Percentiles rank a stretch among this genome's conserved stretches.
These are phyloP conservation scores for Royoungia palumana DNA, from an alignment of 768 basidiomycete species.

Conservation along the genomic window DNA sequence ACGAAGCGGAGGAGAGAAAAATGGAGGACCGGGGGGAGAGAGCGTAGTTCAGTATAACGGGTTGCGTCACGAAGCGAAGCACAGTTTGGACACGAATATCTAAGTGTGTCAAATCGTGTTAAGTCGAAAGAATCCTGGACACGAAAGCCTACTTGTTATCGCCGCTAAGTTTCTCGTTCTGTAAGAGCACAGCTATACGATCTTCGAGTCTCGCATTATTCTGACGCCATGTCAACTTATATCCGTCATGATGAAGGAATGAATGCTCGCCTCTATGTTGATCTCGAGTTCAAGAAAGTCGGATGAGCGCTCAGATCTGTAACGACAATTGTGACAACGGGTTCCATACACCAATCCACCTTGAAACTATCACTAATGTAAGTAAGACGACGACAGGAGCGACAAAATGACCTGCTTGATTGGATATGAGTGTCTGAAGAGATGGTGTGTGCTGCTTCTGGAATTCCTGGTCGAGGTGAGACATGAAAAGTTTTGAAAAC, in stretches of 20 bases:
- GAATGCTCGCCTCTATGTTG: conserved; percentile 58
- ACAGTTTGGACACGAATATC: conserved; percentile 81
- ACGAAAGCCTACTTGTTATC: conserved; percentile 67
- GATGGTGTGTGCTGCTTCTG: conserved; percentile 66
- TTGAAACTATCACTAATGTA: conserved; percentile 61
- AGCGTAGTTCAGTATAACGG: conserved; percentile 65
- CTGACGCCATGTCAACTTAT: conserved; percentile 34
- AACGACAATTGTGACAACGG: conserved; percentile 65
- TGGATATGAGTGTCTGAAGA: conserved; percentile 65
- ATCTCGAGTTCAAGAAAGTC: conserved; percentile 88
- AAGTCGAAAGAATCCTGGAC: background rate
- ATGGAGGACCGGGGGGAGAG: conserved; percentile 85
- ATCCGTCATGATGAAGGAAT: background rate
- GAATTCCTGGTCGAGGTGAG: conserved; percentile 83
- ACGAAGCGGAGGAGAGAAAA: conserved; percentile 93
- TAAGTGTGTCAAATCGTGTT: conserved; percentile 25
- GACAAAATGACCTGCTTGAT: conserved; percentile 51
- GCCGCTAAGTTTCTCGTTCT: conserved; percentile 69
- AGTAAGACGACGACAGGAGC: background rate
- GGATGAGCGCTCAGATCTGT: conserved; percentile 63
- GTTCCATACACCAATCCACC: conserved; percentile 82
- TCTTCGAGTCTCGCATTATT: conserved; percentile 72
- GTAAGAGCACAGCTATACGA: conserved; percentile 59
- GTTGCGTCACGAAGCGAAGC: conserved; percentile 71
- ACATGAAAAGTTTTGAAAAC: conserved; percentile 94